Base-by-base conservation (phyloP, 2,329 filamentous ascomycete genomes). In the Chalaropsis ovoidea region DNA sequence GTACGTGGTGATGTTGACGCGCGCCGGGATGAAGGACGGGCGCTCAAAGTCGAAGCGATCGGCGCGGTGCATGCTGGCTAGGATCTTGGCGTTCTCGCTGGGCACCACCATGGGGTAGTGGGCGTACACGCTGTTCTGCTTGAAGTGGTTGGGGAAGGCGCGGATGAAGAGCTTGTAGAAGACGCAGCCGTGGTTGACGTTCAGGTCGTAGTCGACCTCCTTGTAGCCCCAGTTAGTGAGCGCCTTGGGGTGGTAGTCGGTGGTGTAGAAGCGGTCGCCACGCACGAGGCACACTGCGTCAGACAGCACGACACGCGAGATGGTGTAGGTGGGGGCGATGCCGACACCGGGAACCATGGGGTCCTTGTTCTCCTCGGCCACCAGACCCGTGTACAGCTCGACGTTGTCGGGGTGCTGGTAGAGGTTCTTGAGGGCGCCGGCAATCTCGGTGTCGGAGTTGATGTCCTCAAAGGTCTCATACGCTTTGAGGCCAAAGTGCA, bases 171-270 rank as follows among this genome's bases (percentile, higher is more conserved):
- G 80, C 77, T 94, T 95, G 79, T 92, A 91, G 75, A 93, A 89
- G 13, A 91, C 84, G 70, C 87, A 90, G 60, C 90, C 90, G 72
- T 94, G 86, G 74, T 94, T 88, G 69, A 93, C 76, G 67, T 81
- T 83, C 24, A 86, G 76, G 70, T 95, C 88, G 65, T 86, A 89
- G 22, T 88, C 80, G 2, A 83, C 87, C 72, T 90, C 87, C 65
- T 84, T 83, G 76, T 83, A 93, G 22, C 90, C 90, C 89, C 89
- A 95, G 75, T 90, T 91, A 1, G 90, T 95, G 60, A 95, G 75
- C 70, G 85, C 84, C 8, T 84, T 82, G 0, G 89, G 83, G 69
- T 86, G 84, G 73, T 88, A 92, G 73, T 93, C 89, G n/a, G 75
- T 79, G 0, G 88, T 92, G 76, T 91, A 91, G 76, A 89, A 87